Percentiles rank a stretch among this genome's conserved stretches.
Evolutionary conservation across 345 rosid genomes (phyloP).

Genomic region (Euphorbia lathyris): DNA sequence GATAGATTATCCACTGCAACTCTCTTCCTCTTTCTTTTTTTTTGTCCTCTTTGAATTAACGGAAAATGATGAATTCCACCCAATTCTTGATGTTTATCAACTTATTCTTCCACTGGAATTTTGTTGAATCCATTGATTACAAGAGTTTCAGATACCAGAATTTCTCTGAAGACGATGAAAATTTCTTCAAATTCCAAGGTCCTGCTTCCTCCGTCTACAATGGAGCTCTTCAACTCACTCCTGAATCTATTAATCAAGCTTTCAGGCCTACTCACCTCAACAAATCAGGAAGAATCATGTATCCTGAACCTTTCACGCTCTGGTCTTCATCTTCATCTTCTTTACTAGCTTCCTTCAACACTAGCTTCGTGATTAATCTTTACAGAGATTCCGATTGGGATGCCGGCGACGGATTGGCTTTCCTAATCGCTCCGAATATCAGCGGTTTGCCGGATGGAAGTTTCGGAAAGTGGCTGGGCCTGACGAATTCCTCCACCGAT

Average conservation of each 20-base stretch:
- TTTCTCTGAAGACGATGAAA: background rate
- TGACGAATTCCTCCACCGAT: constrained; percentile 30
- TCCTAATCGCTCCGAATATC: constrained; percentile 33
- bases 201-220: background rate
- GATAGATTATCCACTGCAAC: background rate
- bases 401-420: constrained; percentile 37
- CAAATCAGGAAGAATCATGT: constrained; percentile 36
- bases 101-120: too few relatives aligned
- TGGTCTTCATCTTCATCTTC: constrained; percentile 10
- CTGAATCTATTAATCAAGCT: constrained; percentile 12
- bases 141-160: background rate
- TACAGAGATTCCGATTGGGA: background rate
- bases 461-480: constrained; percentile 38
- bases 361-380: constrained; percentile 33
- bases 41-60: background rate
- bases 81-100: background rate
- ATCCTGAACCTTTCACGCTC: constrained; percentile 28
- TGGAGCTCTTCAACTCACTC: constrained; percentile 38
- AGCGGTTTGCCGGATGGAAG: constrained; percentile 23
- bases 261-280: background rate
- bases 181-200: constrained; percentile 8
- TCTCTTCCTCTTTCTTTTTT: background rate
- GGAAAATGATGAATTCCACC: background rate
- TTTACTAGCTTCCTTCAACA: constrained; percentile 30
- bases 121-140: background rate